These are phyloP conservation scores for Canna indica DNA, from an alignment of 176 grass and related monocot species.

Conservation along the genomic window DNA sequence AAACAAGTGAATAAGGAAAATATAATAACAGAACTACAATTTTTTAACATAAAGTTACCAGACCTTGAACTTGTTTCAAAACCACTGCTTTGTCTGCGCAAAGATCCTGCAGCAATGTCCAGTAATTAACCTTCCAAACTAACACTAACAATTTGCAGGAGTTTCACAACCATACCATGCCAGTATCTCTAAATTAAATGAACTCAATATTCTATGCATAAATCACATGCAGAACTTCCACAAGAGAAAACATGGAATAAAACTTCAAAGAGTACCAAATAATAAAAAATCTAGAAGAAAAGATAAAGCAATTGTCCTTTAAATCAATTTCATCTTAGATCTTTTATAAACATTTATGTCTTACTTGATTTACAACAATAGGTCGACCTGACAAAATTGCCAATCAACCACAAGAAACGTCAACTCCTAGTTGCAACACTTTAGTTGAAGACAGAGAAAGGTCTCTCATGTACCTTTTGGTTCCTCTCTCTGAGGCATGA, in stretches of 20 bases:
- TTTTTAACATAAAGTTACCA: neutral
- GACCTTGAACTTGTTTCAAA: conserved; percentile 59
- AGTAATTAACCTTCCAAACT: neutral
- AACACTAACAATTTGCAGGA: neutral
- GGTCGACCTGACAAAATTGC: neutral
- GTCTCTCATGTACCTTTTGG: conserved; percentile 26
- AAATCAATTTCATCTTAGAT: neutral
- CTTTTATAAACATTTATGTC: neutral
- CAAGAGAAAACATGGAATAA: neutral
- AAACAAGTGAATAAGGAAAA: conserved; percentile 1
- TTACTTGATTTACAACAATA: neutral
- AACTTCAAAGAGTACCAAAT: neutral
- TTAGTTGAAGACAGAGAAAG: neutral
- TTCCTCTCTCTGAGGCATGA: conserved; percentile 56
- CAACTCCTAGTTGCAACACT: neutral
- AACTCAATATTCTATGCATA: neutral
- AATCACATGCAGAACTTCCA: neutral
- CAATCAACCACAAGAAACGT: neutral
- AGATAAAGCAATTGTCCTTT: neutral
- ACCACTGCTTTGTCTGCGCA: conserved; percentile 70
- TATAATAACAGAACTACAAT: neutral
- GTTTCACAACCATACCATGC: neutral
- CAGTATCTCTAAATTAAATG: neutral
- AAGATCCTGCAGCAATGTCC: conserved; percentile 32
- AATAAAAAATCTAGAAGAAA: neutral